phyloP scores from a whole-genome alignment of 2,329 filamentous ascomycete genomes.

The Diaporthe vaccinii region DNA sequence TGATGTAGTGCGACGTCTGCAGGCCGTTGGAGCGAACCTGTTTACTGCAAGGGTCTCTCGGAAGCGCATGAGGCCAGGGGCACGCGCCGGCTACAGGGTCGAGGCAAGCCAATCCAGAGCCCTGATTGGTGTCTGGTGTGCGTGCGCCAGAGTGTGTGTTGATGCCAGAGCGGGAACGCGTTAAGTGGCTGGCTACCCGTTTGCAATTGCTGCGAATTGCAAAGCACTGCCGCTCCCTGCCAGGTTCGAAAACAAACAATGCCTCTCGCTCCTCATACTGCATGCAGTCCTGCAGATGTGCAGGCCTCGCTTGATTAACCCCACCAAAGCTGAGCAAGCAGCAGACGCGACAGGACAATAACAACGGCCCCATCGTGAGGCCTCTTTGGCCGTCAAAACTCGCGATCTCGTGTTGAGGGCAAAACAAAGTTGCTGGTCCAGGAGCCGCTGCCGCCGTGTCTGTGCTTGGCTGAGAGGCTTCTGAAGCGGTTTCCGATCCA shows the following conservation, averaged over 20 bases:
- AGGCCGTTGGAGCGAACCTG: conserved; percentile 11
- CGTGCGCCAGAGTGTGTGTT: conserved; percentile 2
- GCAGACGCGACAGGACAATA: conserved; percentile 38
- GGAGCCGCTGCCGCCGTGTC: conserved; percentile 24
- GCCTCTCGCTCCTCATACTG: conserved; percentile 21
- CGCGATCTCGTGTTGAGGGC: conserved; percentile 13
- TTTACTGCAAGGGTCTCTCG: conserved; percentile 3
- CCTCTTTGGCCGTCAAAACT: conserved; percentile 12
- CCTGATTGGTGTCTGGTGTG: conserved; percentile 7
- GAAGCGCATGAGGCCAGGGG: neutral
- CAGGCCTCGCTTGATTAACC: conserved; percentile 9
- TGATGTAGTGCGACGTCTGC: conserved; percentile 1
- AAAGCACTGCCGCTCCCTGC: conserved; percentile 13
- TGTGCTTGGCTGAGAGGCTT: conserved; percentile 27
- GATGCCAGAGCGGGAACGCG: conserved; percentile 32
- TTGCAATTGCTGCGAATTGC: conserved; percentile 12
- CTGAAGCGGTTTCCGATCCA: conserved; percentile 8
- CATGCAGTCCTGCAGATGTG: conserved; percentile 6
- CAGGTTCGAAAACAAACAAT: conserved; percentile 38
- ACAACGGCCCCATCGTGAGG: conserved; percentile 28
- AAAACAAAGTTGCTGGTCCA: neutral
- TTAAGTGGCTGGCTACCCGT: conserved; percentile 25
- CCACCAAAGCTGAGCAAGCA: conserved; percentile 2
- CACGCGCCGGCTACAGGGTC: conserved; percentile 23
- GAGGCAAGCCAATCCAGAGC: neutral